Conservation (phyloP, 1,139 yeast species). For the Yamadazyma siamensis region DNA sequence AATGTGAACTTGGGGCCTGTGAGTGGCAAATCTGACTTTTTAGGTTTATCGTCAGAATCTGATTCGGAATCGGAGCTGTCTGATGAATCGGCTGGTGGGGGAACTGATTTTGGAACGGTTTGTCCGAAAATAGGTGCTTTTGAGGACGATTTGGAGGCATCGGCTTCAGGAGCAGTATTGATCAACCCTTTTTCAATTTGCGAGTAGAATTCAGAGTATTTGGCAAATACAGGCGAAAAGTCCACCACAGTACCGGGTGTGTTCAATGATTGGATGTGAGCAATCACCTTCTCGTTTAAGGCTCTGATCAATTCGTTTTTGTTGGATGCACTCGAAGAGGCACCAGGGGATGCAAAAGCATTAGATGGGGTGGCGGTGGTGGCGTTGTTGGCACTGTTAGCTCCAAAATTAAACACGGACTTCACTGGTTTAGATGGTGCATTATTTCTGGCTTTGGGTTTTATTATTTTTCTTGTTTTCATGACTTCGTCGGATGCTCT, state of each 20-base stretch:
- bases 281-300: constrained; percentile 61
- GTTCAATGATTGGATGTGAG: constrained; percentile 43
- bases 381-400: neutral
- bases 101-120: neutral
- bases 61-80: constrained; percentile 15
- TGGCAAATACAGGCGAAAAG: constrained; percentile 53
- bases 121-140: neutral
- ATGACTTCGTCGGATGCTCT: constrained; percentile 61
- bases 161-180: neutral
- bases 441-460: constrained; percentile 42
- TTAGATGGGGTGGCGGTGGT: constrained; percentile 2
- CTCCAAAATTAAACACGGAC: no score
- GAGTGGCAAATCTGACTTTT: constrained; percentile 40
- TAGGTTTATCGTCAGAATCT: constrained; percentile 36
- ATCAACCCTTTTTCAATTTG: constrained; percentile 25
- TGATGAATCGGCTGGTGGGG: constrained; percentile 1
- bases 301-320: constrained; percentile 54
- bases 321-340: constrained; percentile 8
- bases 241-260: constrained; percentile 52
- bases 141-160: neutral
- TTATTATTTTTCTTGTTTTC: constrained; percentile 65
- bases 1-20: constrained; percentile 69
- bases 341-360: neutral
- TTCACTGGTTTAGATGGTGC: constrained; percentile 5
- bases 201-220: constrained; percentile 56